Evolutionary conservation across 768 basidiomycete species (phyloP).

Genomic region (Pisolithus sp.): DNA sequence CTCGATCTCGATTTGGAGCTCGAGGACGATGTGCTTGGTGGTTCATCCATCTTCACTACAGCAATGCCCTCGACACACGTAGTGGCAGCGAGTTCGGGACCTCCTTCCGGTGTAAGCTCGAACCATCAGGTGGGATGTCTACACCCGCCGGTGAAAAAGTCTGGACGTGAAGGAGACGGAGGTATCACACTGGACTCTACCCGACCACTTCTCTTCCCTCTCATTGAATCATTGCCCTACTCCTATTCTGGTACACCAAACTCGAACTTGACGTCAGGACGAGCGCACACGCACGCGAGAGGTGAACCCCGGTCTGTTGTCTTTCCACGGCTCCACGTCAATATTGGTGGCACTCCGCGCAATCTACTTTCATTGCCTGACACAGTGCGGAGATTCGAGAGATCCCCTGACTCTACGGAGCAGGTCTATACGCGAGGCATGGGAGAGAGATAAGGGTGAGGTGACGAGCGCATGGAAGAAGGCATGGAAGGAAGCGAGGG

Average conservation of each 20-base stretch:
- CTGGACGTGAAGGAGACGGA: too few relatives aligned
- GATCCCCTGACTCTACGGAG: conserved; percentile 19
- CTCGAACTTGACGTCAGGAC: conserved; percentile 13
- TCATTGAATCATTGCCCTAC: conserved; percentile 19
- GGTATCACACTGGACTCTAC: conserved; percentile 40
- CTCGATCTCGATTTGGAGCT: conserved; percentile 69
- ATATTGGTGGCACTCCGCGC: conserved; percentile 40
- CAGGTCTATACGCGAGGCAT: conserved; percentile 52
- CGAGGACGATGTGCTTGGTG: conserved; percentile 44
- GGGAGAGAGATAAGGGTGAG: conserved; percentile 64
- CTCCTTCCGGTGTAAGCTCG: conserved; percentile 2
- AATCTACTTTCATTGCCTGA: conserved; percentile 24
- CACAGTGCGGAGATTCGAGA: conserved; percentile 11
- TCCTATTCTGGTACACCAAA: conserved; percentile 10
- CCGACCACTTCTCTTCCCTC: conserved; percentile 61
- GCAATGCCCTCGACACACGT: conserved; percentile 1
- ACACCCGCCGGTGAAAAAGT: conserved; percentile 10
- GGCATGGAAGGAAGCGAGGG: conserved; percentile 68
- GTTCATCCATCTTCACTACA: conserved; percentile 16
- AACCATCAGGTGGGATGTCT: conserved; percentile 1
- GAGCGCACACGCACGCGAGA: conserved; percentile 3
- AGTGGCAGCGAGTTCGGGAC: conserved; percentile 1
- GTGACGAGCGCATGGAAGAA: conserved; percentile 76
- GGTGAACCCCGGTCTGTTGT: too few relatives aligned
- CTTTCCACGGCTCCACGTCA: conserved; percentile 23